phyloP scores from a whole-genome alignment of 129 eudicot species.

The Logfia minima region DNA sequence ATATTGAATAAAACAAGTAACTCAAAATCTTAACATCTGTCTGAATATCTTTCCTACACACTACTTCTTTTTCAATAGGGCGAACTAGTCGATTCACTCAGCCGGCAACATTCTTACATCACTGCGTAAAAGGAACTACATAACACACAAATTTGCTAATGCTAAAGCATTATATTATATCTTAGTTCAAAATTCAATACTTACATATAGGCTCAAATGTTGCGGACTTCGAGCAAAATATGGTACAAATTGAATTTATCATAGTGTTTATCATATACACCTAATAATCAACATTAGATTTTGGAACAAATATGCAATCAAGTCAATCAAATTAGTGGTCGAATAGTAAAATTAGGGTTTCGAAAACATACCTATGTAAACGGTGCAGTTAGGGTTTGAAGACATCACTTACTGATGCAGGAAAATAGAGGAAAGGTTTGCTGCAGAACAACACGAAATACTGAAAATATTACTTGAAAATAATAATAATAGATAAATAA shows the following conservation, averaged over 20 bases:
- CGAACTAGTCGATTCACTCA: no score
- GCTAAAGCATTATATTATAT: not conserved
- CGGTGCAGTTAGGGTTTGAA: not conserved
- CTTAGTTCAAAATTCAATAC: not conserved
- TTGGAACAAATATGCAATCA: not conserved
- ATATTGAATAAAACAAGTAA: not conserved
- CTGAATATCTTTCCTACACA: not conserved
- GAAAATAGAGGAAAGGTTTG: not conserved
- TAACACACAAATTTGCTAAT: not conserved
- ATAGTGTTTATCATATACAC: not conserved
- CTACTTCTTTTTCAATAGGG: no score
- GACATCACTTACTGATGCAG: not conserved
- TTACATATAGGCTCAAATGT: not conserved
- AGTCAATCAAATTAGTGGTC: not conserved
- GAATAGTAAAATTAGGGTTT: not conserved
- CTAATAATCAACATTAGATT: not conserved
- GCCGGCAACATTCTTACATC: no score
- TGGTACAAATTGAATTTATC: not conserved
- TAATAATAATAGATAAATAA: no score
- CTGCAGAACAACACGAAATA: not conserved
- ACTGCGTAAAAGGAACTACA: not conserved
- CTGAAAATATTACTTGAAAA: no score
- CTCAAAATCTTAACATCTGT: not conserved
- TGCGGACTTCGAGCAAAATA: not conserved
- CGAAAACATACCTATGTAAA: slow-evolving; percentile 6